Evolutionary conservation across 129 eudicot genomes (phyloP), one percentile per base, ranked within the genome.

Genomic region (Helianthus tuberosus): DNA sequence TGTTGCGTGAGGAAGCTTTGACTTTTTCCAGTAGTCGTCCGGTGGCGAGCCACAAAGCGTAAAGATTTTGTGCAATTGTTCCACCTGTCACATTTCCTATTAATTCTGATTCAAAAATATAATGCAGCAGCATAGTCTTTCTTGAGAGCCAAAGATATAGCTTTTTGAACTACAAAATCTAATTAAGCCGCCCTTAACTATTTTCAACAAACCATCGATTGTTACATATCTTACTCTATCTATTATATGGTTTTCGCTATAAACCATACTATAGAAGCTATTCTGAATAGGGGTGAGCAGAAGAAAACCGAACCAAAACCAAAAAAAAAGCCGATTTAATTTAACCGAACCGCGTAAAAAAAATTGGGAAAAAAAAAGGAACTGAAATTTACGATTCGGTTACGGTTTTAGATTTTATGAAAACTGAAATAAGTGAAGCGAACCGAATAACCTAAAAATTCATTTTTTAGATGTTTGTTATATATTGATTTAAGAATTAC

Each of bases 1-100:
- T 51, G 98, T 90, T 27, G 96, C 96, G 80, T 88, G 98, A 72
- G 98, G 96, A 86, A 90, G 97, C 75, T 88, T 90, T 58, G 96
- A 80, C 77, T 85, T 93, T 71, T 88, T 90, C 98, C 97, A 90
- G 63, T 93, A 93, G 66, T 88, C 97, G 8, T 93, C 97, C 2
- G 89, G 91, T 7, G 97, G 98, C 11, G 97, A 88, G 11, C 98
- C 98, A 79, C 98, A 93, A 49, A 93, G 98, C 79, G 89, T 93
- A 80, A 93, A 93, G 62, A 93, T 90, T 81, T 93, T 93, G 83
- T 93, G 98, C 80, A 93, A 77, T 71, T 93, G 98, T 68, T 93
- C 98, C 53, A 90, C 98, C 97, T 93, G 76, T 52, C 41, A 50
- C 54, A 39, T 20, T 29, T 11, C 17, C 25, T 7, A 50, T 66